A percentile compares a stretch with the other conserved stretches of the same genome.
phyloP scores from a whole-genome alignment of 2,329 filamentous ascomycete species.

The Colletotrichum chlorophyti region DNA sequence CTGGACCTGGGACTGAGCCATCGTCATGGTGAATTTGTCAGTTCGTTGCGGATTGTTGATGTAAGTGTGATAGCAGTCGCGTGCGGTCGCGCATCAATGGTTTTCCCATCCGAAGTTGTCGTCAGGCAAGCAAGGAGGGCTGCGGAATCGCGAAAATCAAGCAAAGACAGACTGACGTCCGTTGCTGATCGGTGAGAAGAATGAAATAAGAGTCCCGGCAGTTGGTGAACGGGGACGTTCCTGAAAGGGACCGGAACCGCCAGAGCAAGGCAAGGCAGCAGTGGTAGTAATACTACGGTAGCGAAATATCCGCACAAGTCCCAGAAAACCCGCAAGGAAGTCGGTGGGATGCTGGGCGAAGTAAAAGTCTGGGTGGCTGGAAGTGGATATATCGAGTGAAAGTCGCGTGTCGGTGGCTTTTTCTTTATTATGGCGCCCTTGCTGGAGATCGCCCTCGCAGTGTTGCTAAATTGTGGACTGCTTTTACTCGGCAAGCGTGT shows the following conservation, averaged over 20 bases:
- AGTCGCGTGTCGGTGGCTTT: slow-evolving; percentile 18
- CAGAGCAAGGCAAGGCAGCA: not conserved
- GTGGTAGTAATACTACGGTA: not conserved
- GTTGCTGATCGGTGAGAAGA: not conserved
- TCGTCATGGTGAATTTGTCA: slow-evolving; percentile 6
- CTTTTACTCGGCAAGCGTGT: slow-evolving; percentile 5
- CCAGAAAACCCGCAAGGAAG: not conserved
- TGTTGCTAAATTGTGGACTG: not conserved
- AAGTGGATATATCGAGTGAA: slow-evolving; percentile 24
- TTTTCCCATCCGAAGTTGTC: slow-evolving; percentile 15
- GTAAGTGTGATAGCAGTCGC: slow-evolving; percentile 10
- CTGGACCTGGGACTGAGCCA: slow-evolving; percentile 26
- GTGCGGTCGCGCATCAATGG: slow-evolving; percentile 19
- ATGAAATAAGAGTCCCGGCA: slow-evolving; percentile 1
- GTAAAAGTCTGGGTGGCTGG: slow-evolving; percentile 24
- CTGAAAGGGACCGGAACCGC: too few species aligned
- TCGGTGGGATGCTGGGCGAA: not conserved
- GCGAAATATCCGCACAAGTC: not conserved
- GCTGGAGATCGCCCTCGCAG: not conserved
- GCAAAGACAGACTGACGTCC: not conserved
- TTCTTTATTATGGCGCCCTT: slow-evolving; percentile 8
- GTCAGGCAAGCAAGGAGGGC: not conserved
- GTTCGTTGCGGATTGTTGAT: slow-evolving; percentile 5
- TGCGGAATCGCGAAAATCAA: not conserved
- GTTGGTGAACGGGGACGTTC: not conserved